Evolutionary conservation across 2,329 filamentous ascomycete genomes (phyloP).

Genomic region (Xylariaceae sp.): DNA sequence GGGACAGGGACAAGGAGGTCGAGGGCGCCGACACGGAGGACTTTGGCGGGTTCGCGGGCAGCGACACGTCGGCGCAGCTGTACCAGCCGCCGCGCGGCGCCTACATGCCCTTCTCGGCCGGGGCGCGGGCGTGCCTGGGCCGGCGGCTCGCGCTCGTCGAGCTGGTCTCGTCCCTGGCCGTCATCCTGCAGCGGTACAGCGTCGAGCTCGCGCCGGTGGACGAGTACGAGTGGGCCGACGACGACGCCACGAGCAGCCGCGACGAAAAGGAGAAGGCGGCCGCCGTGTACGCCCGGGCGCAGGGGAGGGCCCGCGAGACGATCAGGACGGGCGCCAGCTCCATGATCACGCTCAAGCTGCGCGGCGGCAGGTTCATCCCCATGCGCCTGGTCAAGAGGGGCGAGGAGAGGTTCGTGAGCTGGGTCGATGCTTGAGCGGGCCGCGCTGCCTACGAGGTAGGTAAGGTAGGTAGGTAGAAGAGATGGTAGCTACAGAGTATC

Average conservation of each 20-base stretch:
- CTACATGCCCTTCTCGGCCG: slow-evolving; percentile 52
- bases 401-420: slow-evolving; percentile 56
- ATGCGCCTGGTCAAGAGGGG: slow-evolving; percentile 63
- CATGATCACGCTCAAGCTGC: slow-evolving; percentile 67
- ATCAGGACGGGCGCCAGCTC: slow-evolving; percentile 45
- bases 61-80: slow-evolving; percentile 53
- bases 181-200: slow-evolving; percentile 51
- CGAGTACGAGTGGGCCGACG: slow-evolving; percentile 54
- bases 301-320: slow-evolving; percentile 42
- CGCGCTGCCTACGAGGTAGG: no score
- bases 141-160: slow-evolving; percentile 53
- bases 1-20: background rate
- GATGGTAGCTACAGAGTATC: no score
- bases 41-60: slow-evolving; percentile 50
- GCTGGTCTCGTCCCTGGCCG: slow-evolving; percentile 46
- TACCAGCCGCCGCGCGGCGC: slow-evolving; percentile 52
- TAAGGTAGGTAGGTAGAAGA: no score
- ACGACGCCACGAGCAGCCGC: slow-evolving; percentile 48
- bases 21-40: slow-evolving; percentile 40
- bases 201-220: slow-evolving; percentile 66
- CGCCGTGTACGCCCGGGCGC: slow-evolving; percentile 54
- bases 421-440: slow-evolving; percentile 11
- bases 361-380: slow-evolving; percentile 51
- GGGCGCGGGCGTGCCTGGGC: slow-evolving; percentile 49
- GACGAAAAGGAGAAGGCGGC: slow-evolving; percentile 48